phyloP scores from a whole-genome alignment of 78 protist species.

The Dictyostelium discoideum region DNA sequence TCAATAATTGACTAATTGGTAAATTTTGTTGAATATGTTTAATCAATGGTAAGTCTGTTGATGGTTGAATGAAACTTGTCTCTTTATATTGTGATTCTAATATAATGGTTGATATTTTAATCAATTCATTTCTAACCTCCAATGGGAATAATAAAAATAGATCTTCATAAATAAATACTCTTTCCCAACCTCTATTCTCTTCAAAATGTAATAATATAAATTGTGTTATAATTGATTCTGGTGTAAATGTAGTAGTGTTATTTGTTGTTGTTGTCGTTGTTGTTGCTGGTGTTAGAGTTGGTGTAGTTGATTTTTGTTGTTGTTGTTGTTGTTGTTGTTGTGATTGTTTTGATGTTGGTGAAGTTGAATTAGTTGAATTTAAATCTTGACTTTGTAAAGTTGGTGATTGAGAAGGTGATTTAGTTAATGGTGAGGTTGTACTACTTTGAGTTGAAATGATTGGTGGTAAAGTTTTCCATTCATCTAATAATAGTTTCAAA shows the following conservation, averaged over 20 bases:
- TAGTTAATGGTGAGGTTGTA: neutral
- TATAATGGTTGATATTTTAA: constrained; percentile 22
- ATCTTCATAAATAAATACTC: constrained; percentile 66
- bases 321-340: neutral
- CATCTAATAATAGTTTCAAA: constrained; percentile 44
- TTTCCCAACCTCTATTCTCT: constrained; percentile 69
- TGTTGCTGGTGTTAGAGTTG: neutral
- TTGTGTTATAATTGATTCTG: constrained; percentile 64
- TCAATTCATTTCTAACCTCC: constrained; percentile 47
- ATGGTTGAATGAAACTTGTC: constrained; percentile 14
- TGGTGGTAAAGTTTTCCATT: constrained; percentile 67
- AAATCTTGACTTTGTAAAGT: neutral
- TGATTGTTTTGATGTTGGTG: neutral
- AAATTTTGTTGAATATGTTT: constrained; percentile 47
- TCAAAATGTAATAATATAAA: constrained; percentile 69
- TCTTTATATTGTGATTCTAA: constrained; percentile 63
- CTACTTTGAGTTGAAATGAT: neutral
- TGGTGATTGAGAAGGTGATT: constrained; percentile 31
- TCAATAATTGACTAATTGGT: constrained; percentile 15
- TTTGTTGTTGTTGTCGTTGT: neutral
- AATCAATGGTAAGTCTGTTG: constrained; percentile 16
- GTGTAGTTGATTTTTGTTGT: neutral
- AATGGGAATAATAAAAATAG: constrained; percentile 45
- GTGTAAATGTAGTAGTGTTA: neutral
- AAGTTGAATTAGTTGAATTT: neutral